Evolutionary conservation across 1,139 yeast genomes (phyloP), one percentile per base, ranked within the genome.

Genomic region (Candida sojae): DNA sequence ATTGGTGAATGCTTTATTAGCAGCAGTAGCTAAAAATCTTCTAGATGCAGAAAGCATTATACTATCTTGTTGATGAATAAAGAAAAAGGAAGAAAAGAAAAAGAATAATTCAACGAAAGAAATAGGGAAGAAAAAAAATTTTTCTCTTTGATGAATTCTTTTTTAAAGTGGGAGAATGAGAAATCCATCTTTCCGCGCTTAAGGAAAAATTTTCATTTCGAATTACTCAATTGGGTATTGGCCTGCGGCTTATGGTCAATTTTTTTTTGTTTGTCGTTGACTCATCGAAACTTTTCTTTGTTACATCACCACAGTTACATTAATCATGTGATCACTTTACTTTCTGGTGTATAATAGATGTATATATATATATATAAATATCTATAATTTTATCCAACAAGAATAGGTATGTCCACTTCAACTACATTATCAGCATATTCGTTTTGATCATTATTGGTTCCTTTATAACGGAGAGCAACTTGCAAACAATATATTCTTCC

Each of bases 401-500:
- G 53, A 11, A 74, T 63, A 1, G 80, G 80, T 7, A 75, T 70
- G 54, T 75, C 79, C 11, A 71, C 62, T 43, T 59, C 68, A 34
- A 73, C 66, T 3, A 62, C 54, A 53, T 72, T 73, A 46, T 66
- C 73, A 6, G 68, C 69, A 56, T 62, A 64, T 43, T 71, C 74
- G 46, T 67, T 62, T 42, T 61, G 65, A 17, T 70, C 74, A 17
- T 68, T 65, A 13, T 67, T 66, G 11, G 67, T 63, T 2, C 79
- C 79, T 57, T 73, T 74, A 51, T 61, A 71, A 56, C 64, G 70
- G 12, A 74, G 73, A 23, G 60, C 54, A 4, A 75, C 68, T 53
- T 75, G 79, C 45, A 75, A 58, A 50, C 77, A 68, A 53, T 75
- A 74, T 2, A 71, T 50, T 48, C 80, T 59, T 0, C 80, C 80